A percentile compares a stretch with the other conserved stretches of the same genome.
Evolutionary conservation across 1,139 yeast genomes (phyloP).

Genomic region (Eremothecium coryli): DNA sequence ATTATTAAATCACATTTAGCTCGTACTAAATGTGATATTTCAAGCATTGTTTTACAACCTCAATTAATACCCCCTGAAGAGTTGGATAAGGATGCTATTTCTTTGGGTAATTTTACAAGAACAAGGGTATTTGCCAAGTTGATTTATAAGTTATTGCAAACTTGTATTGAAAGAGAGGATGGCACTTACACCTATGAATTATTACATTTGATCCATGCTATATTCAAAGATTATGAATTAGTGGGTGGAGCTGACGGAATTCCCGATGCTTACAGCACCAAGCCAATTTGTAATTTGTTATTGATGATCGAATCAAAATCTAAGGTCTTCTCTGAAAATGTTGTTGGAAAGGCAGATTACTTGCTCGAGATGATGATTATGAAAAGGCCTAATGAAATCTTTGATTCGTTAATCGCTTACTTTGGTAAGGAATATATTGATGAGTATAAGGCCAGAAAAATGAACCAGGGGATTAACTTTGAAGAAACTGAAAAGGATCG

Average conservation of each 20-base stretch:
- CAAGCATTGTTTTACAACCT: slow-evolving; percentile 41
- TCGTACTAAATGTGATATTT: slow-evolving; percentile 31
- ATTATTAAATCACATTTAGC: slow-evolving; percentile 32
- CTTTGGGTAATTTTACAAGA: slow-evolving; percentile 45
- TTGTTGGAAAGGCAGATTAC: slow-evolving; percentile 46
- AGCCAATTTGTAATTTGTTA: slow-evolving; percentile 49
- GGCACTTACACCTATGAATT: slow-evolving; percentile 48
- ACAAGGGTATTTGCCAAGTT: slow-evolving; percentile 47
- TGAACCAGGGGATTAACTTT: slow-evolving; percentile 37
- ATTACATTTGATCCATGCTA: slow-evolving; percentile 61
- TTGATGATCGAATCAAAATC: slow-evolving; percentile 41
- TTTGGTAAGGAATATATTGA: slow-evolving; percentile 50
- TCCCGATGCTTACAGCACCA: slow-evolving; percentile 40
- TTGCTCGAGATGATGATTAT: slow-evolving; percentile 43
- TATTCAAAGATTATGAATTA: slow-evolving; percentile 46
- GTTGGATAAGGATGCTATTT: slow-evolving; percentile 26
- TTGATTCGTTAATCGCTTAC: slow-evolving; percentile 44
- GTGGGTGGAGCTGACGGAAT: slow-evolving; percentile 35
- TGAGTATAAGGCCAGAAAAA: slow-evolving; percentile 39
- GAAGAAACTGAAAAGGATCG: slow-evolving; percentile 45
- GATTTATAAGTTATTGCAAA: slow-evolving; percentile 46
- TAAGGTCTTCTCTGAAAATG: slow-evolving; percentile 37
- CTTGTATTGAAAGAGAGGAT: slow-evolving; percentile 41
- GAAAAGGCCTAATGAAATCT: slow-evolving; percentile 39
- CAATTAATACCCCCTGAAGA: slow-evolving; percentile 29